Base-by-base conservation (phyloP, 352 stramenopile genomes). In the Pythium folliculosum region DNA sequence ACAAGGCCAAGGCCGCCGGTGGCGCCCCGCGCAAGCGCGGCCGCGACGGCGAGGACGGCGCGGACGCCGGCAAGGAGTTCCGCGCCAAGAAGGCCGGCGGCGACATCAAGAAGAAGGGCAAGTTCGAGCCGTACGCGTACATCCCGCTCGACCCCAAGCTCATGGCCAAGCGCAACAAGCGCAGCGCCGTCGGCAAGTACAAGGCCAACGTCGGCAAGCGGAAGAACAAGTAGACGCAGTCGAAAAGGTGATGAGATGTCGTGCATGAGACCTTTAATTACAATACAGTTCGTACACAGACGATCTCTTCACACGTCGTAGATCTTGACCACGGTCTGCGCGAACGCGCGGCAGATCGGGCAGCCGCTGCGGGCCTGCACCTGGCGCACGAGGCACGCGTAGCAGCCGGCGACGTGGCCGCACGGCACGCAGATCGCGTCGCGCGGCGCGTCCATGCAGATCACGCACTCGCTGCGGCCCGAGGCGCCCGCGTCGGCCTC, bases 111-210 rank as follows among this genome's bases (percentile, higher is more conserved):
- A 98, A 97, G 75, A 98, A 99, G 88, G 92, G 90, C 75, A 98
- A 98, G 79, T 92, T 98, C 32, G 96, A 99, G 72, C 97, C 97
- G 57, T 99, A 99, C 76, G 96, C 97, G 10, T 99, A 98, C 82
- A 98, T 99, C 65, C 96, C 96, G 58, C 79, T 99, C 50, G 94
- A 99, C 80, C 94, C 94, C 19, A 98, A 98, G 72, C 82, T 97
- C 49, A 98, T 96, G 88, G 86, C 86, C 61, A 94, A 92, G 75
- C 84, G 86, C 70, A 93, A 95, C 81, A 94, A 94, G 70, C 84
- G 86, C 64, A 81, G 73, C 49, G 88, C 86, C 19, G 86, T 96
- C 54, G 82, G 79, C 60, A 83, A 81, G 57, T 96, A 93, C 67
- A 86, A 83, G 53, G 76, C 75, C 45, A 94, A 78, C 67, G 80